These are phyloP conservation scores for Cryphonectria naterciae DNA, from an alignment of 2,329 filamentous ascomycete species.

Conservation along the genomic window DNA sequence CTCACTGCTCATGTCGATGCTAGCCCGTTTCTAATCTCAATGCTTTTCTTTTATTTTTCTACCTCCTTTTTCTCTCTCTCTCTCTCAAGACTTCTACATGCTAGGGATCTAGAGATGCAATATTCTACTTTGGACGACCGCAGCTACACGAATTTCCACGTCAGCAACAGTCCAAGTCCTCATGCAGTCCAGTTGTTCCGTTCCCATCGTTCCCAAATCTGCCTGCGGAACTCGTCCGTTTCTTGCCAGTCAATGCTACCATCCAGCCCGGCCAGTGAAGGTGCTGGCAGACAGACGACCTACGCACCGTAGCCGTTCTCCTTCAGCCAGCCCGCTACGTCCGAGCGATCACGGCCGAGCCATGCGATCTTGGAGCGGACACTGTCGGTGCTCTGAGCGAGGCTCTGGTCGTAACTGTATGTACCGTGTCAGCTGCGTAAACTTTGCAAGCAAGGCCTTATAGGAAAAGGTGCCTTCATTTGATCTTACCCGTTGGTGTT, in stretches of 20 bases:
- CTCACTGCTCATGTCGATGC: not conserved
- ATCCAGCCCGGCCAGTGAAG: not conserved
- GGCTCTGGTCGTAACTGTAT: constrained; percentile 73
- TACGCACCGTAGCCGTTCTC: constrained; percentile 39
- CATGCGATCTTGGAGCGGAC: constrained; percentile 84
- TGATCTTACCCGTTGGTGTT: constrained; percentile 65
- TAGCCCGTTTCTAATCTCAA: not conserved
- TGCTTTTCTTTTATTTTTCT: not conserved
- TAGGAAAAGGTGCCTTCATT: not conserved
- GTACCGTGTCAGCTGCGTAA: not conserved
- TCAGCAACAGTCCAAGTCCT: constrained; percentile 6
- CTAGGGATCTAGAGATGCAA: constrained; percentile 6
- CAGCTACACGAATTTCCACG: not conserved
- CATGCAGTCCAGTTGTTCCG: not conserved
- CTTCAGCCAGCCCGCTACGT: constrained; percentile 58
- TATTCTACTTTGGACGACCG: not conserved
- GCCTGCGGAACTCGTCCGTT: not conserved
- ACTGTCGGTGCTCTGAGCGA: constrained; percentile 87
- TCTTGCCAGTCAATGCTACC: not conserved
- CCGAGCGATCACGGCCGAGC: constrained; percentile 74
- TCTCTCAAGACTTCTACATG: not conserved
- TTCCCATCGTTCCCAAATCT: not conserved
- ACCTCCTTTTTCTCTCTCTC: not conserved
- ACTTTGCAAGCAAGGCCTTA: not conserved
- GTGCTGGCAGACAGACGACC: not conserved